Base-by-base conservation (phyloP, 352 stramenopile genomes). In the Pythium oligandrum region DNA sequence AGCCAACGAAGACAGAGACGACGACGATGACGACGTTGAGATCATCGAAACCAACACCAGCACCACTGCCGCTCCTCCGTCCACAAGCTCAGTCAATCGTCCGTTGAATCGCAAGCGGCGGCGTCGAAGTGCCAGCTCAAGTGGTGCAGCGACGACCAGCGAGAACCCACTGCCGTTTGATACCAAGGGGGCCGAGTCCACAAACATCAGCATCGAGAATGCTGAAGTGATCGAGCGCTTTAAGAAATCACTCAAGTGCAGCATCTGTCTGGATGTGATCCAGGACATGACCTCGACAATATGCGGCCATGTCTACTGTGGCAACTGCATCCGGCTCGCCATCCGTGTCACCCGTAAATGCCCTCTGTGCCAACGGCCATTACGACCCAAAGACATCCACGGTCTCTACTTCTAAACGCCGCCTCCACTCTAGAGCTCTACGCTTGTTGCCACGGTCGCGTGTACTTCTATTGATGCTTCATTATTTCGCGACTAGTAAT, bases 241-340 rank as follows among this genome's bases (percentile, higher is more conserved):
- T 60, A 92, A 92, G 64, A 39, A 45, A 8, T 60, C 64, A 40
- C 77, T 92, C 57, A 92, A 90, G 73, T 92, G 79, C 73, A 90
- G 75, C 65, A 86, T 94, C 43, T 92, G 83, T 45, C 65, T 94
- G 2, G 83, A 92, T 36, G 63, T 76, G 48, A 73, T 92, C 46
- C 57, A 88, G 45, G 70, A 88, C 53, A 92, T 94, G 64, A 91
- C 83, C 4, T 90, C 81, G 31, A 92, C 83, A 1, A 64, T 76
- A 33, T 94, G 83, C 53, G 81, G 83, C 5, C 83, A 94, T 59
- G 73, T 92, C 6, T 94, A 86, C 58, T 94, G 83, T 55, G 68
- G 59, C n/a, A 66, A 70, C 30, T 92, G 78, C 61, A 90, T 94
- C 59, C 63, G 70, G 43, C 55, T 81, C 44, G 79, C 78, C 10